Evolutionary conservation across 2,329 filamentous ascomycete genomes (phyloP), one percentile per base, ranked within the genome.

Genomic region (Calcarisporium arbuscula): DNA sequence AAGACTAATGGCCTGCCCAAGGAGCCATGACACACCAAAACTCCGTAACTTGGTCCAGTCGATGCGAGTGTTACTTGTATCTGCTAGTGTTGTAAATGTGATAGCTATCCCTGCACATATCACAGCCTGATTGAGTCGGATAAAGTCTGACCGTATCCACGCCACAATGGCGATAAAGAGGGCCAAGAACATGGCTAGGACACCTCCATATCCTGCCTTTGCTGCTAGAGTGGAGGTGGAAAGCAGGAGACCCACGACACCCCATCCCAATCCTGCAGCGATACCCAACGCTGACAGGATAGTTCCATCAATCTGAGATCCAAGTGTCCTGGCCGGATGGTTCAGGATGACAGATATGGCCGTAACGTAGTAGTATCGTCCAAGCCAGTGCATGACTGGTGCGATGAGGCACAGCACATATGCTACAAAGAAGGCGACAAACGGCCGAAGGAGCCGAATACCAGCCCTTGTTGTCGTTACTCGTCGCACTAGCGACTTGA

Each of bases 311-410:
- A 78, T 50, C 43, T 79, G 74, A 10, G 72, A 66, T 6, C 74
- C 74, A 33, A 77, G 46, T 2, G 70, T 67, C 23, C 74, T 62
- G 16, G 68, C 71, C 4, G 74, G 63, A 44, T 79, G 74, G 38
- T 77, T 78, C 28, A 78, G 45, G 15, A 77, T 64, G n/a, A 68
- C 59, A 3, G 74, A 77, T 30, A 79, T 51, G 5, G 62, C 66
- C 60, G 75, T 69, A 39, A 78, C 64, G 44, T 76, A 77, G 42
- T 61, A 62, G 44, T 75, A 71, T 12, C 55, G 60, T 3, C 74
- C 74, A 5, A 78, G 57, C 63, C 65, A 72, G n/a, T 50, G 37
- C n/a, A 60, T 58, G 5, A 68, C 58, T 4, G 46, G 46, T 2
- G 70, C 70, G 5, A 76, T 50, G 3, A 78, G 64, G 42, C 74